Conservation (phyloP, 2,329 filamentous ascomycete genomes). For the Cyphellophora attinorum region DNA sequence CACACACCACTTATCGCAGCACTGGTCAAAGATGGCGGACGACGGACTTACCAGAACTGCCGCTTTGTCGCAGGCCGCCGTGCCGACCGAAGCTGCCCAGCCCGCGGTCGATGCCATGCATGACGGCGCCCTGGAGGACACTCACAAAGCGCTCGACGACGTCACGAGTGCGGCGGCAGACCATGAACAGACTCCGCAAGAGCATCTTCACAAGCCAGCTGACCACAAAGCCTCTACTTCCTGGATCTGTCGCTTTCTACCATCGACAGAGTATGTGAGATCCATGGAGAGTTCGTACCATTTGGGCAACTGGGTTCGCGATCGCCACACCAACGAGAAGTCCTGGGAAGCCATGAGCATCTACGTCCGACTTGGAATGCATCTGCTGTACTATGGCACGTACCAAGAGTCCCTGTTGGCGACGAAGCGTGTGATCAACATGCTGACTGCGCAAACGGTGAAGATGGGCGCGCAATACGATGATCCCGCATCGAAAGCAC, state of each 20-base stretch:
- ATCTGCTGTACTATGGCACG: slow-evolving; percentile 33
- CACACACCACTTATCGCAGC: too few relatives aligned
- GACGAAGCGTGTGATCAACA: slow-evolving; percentile 22
- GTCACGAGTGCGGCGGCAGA: not conserved
- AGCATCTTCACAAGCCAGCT: not conserved
- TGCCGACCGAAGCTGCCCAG: too few relatives aligned
- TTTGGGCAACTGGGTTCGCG: slow-evolving; percentile 35
- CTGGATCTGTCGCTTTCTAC: not conserved
- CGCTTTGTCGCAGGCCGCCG: too few relatives aligned
- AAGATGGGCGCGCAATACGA: slow-evolving; percentile 35
- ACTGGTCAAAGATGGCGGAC: too few relatives aligned
- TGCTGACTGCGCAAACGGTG: slow-evolving; percentile 27
- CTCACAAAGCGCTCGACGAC: not conserved
- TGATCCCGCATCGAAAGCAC: slow-evolving; percentile 23
- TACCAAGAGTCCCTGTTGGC: slow-evolving; percentile 29
- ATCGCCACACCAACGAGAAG: slow-evolving; percentile 29
- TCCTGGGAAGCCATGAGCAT: slow-evolving; percentile 33
- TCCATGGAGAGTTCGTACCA: slow-evolving; percentile 25
- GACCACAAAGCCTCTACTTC: not conserved
- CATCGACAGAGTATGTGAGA: not conserved
- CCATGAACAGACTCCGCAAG: not conserved
- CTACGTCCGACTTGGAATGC: slow-evolving; percentile 34
- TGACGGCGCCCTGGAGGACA: not conserved
- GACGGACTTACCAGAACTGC: too few relatives aligned
- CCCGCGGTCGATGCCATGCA: too few relatives aligned